These are phyloP conservation scores for Sisymbrium altissimum DNA, from an alignment of 345 rosid species.

Conservation along the genomic window DNA sequence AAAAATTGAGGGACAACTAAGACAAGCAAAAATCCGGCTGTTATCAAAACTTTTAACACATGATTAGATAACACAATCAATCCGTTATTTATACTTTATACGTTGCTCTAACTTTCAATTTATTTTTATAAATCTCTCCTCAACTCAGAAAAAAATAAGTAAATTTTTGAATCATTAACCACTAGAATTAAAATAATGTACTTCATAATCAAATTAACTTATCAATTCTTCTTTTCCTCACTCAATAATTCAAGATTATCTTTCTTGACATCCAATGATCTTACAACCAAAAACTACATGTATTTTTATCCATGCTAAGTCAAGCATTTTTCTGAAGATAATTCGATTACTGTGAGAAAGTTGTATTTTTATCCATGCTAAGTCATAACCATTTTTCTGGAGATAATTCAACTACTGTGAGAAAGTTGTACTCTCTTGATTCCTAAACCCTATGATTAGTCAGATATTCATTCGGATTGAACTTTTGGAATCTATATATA, in stretches of 20 bases:
- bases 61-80: not conserved
- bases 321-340: not conserved
- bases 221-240: not conserved
- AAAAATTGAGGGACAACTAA: no score
- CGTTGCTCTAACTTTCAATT: not conserved
- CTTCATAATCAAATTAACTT: not conserved
- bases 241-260: not conserved
- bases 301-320: not conserved
- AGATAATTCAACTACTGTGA: no score
- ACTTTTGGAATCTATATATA: no score
- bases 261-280: conserved; percentile 1
- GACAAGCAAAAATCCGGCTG: no score
- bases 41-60: no score
- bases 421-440: no score
- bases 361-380: no score
- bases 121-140: not conserved
- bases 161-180: not conserved
- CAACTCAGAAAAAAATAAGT: not conserved
- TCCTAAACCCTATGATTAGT: no score
- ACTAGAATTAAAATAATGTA: not conserved
- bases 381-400: no score
- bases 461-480: no score
- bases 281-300: no score
- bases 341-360: not conserved
- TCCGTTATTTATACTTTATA: not conserved